Percentiles rank a stretch among this genome's conserved stretches.
phyloP scores from a whole-genome alignment of 2,329 filamentous ascomycete species.

The Sordariomycetes sp. region DNA sequence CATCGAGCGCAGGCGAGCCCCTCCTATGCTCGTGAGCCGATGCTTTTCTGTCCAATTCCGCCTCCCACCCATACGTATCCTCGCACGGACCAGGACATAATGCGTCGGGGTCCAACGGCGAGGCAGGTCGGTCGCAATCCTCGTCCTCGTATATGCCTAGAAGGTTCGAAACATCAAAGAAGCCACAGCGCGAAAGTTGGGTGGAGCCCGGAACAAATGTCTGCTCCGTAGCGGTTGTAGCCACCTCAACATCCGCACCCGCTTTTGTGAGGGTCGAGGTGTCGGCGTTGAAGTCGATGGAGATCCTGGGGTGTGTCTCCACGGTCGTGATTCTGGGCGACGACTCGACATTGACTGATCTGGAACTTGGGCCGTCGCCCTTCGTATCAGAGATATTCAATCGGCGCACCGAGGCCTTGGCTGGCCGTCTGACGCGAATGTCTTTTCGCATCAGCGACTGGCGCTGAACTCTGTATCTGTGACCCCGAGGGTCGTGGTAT shows the following conservation, averaged over 20 bases:
- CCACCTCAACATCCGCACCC: background rate
- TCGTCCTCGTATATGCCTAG: constrained; percentile 14
- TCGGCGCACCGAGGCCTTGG: background rate
- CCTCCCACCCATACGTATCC: constrained; percentile 42
- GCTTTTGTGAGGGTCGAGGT: background rate
- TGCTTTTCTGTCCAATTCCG: constrained; percentile 16
- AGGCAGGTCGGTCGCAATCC: constrained; percentile 13
- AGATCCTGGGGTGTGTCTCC: background rate
- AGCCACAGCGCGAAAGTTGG: constrained; percentile 5
- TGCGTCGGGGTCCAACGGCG: constrained; percentile 10
- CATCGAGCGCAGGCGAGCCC: background rate
- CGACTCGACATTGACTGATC: background rate
- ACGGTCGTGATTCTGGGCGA: background rate
- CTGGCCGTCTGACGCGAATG: background rate
- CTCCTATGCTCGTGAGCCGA: constrained; percentile 2
- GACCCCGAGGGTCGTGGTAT: constrained; percentile 7
- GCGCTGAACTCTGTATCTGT: constrained; percentile 5
- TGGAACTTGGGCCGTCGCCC: background rate
- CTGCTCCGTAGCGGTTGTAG: background rate
- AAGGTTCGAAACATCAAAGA: constrained; percentile 23
- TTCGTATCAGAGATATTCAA: background rate
- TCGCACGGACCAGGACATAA: constrained; percentile 7
- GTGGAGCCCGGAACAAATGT: constrained; percentile 6
- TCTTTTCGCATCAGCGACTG: constrained; percentile 10
- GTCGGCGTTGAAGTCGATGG: background rate